A percentile compares a stretch with the other conserved stretches of the same genome.
Conservation (phyloP, 2,329 filamentous ascomycete genomes). For the Thielaviopsis ethacetica region DNA sequence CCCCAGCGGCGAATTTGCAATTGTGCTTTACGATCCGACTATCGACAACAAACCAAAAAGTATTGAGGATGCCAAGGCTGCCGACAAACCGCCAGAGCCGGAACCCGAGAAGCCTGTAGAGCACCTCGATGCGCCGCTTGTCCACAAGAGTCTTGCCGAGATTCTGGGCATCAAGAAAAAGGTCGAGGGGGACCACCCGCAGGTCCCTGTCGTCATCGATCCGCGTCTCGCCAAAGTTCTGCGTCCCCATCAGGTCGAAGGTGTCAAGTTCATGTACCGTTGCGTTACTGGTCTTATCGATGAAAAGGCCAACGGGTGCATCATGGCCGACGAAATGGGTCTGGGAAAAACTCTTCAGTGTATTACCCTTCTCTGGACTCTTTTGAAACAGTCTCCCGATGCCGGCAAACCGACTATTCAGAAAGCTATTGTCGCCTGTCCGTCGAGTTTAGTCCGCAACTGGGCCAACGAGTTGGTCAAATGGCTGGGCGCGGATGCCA, state of each 20-base stretch:
- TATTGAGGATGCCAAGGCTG: conserved; percentile 20
- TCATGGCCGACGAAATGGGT: conserved; percentile 99
- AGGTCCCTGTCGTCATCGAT: conserved; percentile 95
- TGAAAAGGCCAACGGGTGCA: conserved; percentile 84
- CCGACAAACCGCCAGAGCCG: conserved; percentile 23
- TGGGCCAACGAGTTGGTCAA: conserved; percentile 97
- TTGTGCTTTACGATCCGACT: conserved; percentile 90
- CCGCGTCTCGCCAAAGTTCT: conserved; percentile 76
- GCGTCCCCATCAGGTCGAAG: conserved; percentile 91
- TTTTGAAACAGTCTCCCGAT: conserved; percentile 88
- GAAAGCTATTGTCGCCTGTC: conserved; percentile 93
- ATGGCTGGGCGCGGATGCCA: conserved; percentile 85
- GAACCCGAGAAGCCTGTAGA: conserved; percentile 20
- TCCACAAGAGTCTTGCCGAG: conserved; percentile 90
- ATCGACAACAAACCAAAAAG: conserved; percentile 63
- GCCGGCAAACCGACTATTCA: conserved; percentile 89
- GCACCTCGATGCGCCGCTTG: conserved; percentile 54
- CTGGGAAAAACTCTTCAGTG: conserved; percentile 95
- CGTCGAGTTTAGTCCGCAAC: conserved; percentile 88
- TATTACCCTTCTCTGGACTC: conserved; percentile 90
- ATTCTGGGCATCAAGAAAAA: conserved; percentile 90
- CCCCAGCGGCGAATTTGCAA: conserved; percentile 86
- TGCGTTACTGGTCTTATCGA: conserved; percentile 95
- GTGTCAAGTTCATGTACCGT: conserved; percentile 92
- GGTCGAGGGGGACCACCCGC: conserved; percentile 61